Evolutionary conservation across 192 early-diverging fungal species (phyloP).

Genomic region (Gigaspora rosea): DNA sequence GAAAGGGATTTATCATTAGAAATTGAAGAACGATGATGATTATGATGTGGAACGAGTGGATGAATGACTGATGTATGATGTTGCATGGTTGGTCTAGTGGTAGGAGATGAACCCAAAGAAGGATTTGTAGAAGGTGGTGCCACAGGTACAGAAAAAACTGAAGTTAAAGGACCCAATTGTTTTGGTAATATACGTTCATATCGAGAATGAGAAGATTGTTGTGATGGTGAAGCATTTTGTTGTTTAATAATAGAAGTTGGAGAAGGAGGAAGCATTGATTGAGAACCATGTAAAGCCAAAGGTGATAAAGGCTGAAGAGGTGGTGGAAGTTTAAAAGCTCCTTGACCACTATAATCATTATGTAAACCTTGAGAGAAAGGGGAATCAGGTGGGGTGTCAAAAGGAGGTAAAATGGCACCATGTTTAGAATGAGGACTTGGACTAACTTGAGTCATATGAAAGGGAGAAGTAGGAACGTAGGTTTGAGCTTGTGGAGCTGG

Average conservation of each 20-base stretch:
- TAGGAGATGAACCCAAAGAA: no score
- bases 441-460: neutral
- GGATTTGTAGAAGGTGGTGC: neutral
- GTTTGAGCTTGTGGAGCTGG: slow-evolving; percentile 21
- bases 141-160: slow-evolving; percentile 22
- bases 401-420: neutral
- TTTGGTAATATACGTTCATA: slow-evolving; percentile 26
- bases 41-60: neutral
- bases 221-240: neutral
- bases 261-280: neutral
- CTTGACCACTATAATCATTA: neutral
- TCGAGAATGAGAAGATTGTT: neutral
- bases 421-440: neutral
- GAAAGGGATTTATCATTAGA: neutral
- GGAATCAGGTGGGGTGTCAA: slow-evolving; percentile 23
- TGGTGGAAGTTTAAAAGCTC: slow-evolving; percentile 16
- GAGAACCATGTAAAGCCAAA: neutral
- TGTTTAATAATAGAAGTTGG: neutral
- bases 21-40: neutral
- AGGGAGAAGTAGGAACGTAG: slow-evolving; percentile 22
- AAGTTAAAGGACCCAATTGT: slow-evolving; percentile 1
- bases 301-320: neutral
- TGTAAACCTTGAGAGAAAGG: slow-evolving; percentile 17
- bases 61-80: slow-evolving; percentile 28
- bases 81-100: neutral